Evolutionary conservation across 345 rosid genomes (phyloP), one percentile per base, ranked within the genome.

Genomic region (Sonneratia alba): DNA sequence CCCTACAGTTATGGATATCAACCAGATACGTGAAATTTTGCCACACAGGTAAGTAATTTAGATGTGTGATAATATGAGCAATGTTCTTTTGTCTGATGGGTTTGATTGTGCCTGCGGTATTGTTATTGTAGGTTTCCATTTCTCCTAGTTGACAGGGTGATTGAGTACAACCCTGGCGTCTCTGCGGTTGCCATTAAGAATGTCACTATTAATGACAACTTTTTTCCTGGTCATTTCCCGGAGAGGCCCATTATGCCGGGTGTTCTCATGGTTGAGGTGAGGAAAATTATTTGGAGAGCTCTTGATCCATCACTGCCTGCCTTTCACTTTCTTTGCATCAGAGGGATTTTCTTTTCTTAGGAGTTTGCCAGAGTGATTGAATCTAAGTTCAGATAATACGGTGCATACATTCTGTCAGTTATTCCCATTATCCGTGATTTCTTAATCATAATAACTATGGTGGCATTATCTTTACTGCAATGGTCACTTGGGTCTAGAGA

Each of bases 171-270:
- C 57, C 91, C 98, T 10, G 99, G 99, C 37, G 94, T 90, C 71
- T 95, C 99, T 14, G 97, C 85, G 43, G 99, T 95, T 70, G 99
- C 86, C 68, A 92, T 95, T 40, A 95, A 95, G 82, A 95, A 95
- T 71, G 99, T 95, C 36, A 95, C 99, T 1, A 95, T 95, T 19
- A 95, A 95, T 77, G 99, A 95, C 73, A 95, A 90, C 83, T 95
- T 95, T 80, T 95, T 95, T 74, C 99, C 99, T 73, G 99, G 99
- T 1, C 99, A 95, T 84, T 95, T 95, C 65, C 99, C 99, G 68
- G 97, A 90, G 79, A 86, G 99, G 73, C 99, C 97, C 2, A 95
- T 95, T 0, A 92, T 95, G 99, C 99, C 99, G 67, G 98, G 97
- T 68, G 99, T 95, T 68, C 98, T 95, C 81, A 95, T 92, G 97